Evolutionary conservation across 768 basidiomycete genomes (phyloP).

Genomic region (Thelephora aurantiotincta): DNA sequence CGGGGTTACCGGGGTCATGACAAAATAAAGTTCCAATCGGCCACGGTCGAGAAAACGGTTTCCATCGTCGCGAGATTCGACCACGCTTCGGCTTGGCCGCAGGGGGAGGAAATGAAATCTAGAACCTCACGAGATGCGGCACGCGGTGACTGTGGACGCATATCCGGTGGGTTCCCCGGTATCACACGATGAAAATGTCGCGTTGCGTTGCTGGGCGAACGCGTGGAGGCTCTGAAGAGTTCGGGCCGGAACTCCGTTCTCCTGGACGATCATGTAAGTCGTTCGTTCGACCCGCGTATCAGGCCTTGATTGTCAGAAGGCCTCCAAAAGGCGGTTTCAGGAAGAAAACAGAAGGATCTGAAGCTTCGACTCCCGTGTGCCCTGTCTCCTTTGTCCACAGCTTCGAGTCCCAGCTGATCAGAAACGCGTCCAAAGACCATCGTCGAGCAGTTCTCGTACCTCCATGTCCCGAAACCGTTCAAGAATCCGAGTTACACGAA

Average conservation of each 20-base stretch:
- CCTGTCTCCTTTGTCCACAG: not conserved
- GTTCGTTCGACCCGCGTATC: not conserved
- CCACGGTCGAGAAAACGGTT: no score
- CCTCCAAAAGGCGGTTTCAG: conserved; percentile 21
- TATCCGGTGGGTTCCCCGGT: no score
- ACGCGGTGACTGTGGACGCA: no score
- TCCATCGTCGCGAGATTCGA: no score
- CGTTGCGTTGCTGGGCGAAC: no score
- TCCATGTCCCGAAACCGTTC: conserved; percentile 59
- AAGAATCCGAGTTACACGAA: conserved; percentile 62
- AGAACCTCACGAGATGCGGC: no score
- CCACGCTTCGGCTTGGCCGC: no score
- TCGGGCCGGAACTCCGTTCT: not conserved
- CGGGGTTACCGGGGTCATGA: no score
- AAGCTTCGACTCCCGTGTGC: conserved; percentile 11
- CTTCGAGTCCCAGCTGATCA: not conserved
- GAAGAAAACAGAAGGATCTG: conserved; percentile 13
- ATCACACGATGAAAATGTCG: no score
- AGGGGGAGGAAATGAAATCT: no score
- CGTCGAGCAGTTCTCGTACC: conserved; percentile 61
- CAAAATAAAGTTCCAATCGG: no score
- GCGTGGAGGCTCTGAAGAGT: not conserved
- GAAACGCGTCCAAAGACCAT: conserved; percentile 32
- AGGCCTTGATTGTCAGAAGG: conserved; percentile 8
- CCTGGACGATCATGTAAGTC: not conserved